These are phyloP conservation scores for Bromus sterilis DNA, from an alignment of 176 grass and related monocot genomes.

Conservation along the genomic window DNA sequence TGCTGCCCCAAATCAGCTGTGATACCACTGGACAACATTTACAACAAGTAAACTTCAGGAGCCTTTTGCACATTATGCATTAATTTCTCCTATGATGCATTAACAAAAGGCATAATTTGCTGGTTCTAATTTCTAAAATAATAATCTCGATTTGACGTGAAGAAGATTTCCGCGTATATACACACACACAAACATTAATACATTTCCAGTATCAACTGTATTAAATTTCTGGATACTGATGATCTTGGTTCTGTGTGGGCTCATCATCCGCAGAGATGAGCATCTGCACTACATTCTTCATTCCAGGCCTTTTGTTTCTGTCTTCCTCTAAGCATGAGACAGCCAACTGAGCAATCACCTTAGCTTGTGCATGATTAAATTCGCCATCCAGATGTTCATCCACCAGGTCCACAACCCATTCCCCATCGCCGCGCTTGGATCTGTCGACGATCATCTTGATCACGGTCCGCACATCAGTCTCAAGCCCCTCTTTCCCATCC, in stretches of 20 bases:
- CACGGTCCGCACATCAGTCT: background rate
- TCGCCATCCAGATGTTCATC: background rate
- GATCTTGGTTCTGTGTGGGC: background rate
- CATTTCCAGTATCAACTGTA: background rate
- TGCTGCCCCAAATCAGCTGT: no score
- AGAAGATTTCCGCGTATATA: background rate
- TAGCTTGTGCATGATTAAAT: background rate
- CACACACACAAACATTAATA: background rate
- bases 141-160: background rate
- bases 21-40: no score
- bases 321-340: conserved; percentile 7
- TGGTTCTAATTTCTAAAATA: background rate
- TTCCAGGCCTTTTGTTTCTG: conserved; percentile 3
- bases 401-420: background rate
- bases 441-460: background rate
- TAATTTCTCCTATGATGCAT: background rate
- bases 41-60: background rate
- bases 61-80: background rate
- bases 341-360: background rate
- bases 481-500: background rate
- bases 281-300: conserved; percentile 11
- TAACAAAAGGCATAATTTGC: background rate
- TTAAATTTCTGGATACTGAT: background rate
- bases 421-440: background rate
- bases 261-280: conserved; percentile 14